These are phyloP conservation scores for Oryza meyeriana DNA, from an alignment of 176 grass and related monocot species.

Conservation along the genomic window DNA sequence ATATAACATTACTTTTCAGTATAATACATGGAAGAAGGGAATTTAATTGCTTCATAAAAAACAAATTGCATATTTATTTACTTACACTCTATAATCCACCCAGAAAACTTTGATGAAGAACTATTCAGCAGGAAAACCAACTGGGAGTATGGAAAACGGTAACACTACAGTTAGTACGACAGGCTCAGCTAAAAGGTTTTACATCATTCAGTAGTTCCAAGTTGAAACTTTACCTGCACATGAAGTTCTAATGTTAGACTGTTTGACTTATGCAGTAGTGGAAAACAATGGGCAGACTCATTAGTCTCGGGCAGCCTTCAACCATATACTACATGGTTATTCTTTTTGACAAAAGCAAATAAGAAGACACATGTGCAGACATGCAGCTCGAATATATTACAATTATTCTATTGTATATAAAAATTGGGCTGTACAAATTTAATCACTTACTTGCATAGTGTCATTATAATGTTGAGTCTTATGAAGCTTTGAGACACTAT, in stretches of 20 bases:
- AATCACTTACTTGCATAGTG: constrained; percentile 67
- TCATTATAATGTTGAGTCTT: constrained; percentile 64
- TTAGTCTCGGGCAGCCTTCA: not conserved
- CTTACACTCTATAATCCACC: not conserved
- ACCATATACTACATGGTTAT: not conserved
- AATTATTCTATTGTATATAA: not conserved
- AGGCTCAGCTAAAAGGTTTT: not conserved
- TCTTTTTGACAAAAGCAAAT: not conserved
- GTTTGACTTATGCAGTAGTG: not conserved
- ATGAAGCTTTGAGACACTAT: constrained; percentile 80
- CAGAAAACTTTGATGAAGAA: constrained; percentile 4
- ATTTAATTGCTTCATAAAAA: not conserved
- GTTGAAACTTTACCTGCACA: not conserved
- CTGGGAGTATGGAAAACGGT: not conserved
- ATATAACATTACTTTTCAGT: not conserved
- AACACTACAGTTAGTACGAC: not conserved
- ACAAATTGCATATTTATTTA: not conserved
- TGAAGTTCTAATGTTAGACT: not conserved
- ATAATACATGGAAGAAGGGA: not conserved
- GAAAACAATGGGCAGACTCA: not conserved
- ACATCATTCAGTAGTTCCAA: no score
- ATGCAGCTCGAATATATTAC: not conserved
- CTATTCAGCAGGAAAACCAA: not conserved
- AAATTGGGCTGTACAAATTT: not conserved
- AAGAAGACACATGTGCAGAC: not conserved